Evolutionary conservation across 345 rosid genomes (phyloP), one percentile per base, ranked within the genome.

Genomic region (Fremontodendron californicum): DNA sequence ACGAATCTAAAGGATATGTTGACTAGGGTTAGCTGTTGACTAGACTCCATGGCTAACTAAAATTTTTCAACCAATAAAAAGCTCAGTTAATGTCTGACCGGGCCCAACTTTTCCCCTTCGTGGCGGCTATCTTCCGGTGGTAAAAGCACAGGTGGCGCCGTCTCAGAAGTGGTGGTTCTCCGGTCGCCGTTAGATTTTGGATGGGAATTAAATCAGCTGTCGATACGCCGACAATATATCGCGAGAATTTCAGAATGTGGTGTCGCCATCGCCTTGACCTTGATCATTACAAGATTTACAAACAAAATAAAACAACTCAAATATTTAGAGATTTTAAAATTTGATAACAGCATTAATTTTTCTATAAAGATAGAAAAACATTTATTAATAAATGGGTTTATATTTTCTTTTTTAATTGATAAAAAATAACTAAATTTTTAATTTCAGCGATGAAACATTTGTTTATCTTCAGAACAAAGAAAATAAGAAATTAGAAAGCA

Each of bases 191-290:
- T n/a, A n/a, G n/a, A n/a, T n/a, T n/a, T n/a, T n/a, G n/a, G n/a
- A n/a, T n/a, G n/a, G n/a, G n/a, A n/a, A n/a, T n/a, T n/a, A n/a
- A n/a, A n/a, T n/a, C n/a, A n/a, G n/a, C n/a, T n/a, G 3, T 3
- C 72, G 81, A 67, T 73, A 21, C 87, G 82, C 91, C 91, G 91
- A 86, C 91, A 88, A 80, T 78, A 54, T 85, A 58, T 86, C 88
- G 85, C 84, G 86, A 71, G 60, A 77, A 66, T 55, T 69, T 79
- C 46, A 37, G 68, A 46, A 35, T n/a, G n/a, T n/a, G n/a, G n/a
- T n/a, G n/a, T n/a, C n/a, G n/a, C n/a, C 35, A 12, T 13, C 66
- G 66, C 65, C 23, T 27, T 7, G 48, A 60, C 45, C 6, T 6
- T n/a, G n/a, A n/a, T n/a, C n/a, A n/a, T n/a, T n/a, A n/a, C 1